Base-by-base conservation (phyloP, 345 rosid species). In the Bruguiera parviflora region DNA sequence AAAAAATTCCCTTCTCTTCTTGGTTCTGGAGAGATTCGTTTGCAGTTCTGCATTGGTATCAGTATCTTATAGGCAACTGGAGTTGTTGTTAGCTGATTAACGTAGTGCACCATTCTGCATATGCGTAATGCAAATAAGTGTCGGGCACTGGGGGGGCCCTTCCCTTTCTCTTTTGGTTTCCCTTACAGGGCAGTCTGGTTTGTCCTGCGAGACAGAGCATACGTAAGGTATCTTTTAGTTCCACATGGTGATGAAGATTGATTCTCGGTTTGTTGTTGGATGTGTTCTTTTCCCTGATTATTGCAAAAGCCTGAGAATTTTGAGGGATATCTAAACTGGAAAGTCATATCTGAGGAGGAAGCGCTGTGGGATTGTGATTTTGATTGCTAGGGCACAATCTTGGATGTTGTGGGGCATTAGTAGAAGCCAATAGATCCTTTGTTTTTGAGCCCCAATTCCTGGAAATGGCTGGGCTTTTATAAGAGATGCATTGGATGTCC, bases 1-100 rank as follows among this genome's bases (percentile, higher is more conserved):
- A 65, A 67, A 63, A 73, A 47, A 69, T 66, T 46, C 3, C 31
- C 15, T 15, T 52, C 57, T 71, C 76, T 79, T 79, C 84, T 84
- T 81, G 88, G 90, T 87, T 86, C 92, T 79, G 80, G 69, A 71
- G 66, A 78, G 78, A 75, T 79, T 80, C 78, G 77, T 67, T 77
- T 70, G 16, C 19, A 51, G 69, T 70, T 47, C 63, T 71, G 63
- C 66, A 6, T 68, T 78, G 60, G 72, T 49, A 10, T 66, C 27
- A 35, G 52, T 66, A 32, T 72, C 65, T 22, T 59, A 33, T 60
- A 58, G 71, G 58, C 31, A 67, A 71, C 59, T 69, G 61, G 49
- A 37, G 59, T 65, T 63, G 31, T 60, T 47, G 28, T 35, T 78
- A 33, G 71, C 55, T 56, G 25, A 63, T 61, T 61, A 75, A 72